Conservation (phyloP, 805 yeast species). For the Torulaspora microellipsoides region DNA sequence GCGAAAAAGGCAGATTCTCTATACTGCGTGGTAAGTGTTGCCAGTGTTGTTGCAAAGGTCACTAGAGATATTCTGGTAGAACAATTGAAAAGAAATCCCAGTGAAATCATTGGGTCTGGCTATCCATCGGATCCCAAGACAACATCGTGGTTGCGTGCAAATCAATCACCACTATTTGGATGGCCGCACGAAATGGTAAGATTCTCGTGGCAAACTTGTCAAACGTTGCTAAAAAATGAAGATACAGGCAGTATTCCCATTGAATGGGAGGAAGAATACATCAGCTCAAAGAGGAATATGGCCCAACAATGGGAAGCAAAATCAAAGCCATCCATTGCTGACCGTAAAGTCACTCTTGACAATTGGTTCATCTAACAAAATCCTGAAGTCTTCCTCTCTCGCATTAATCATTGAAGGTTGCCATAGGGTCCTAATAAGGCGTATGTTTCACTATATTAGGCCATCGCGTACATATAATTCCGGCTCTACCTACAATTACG, state of each 20-base stretch:
- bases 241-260: conserved; percentile 45
- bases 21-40: conserved; percentile 89
- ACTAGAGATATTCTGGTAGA: conserved; percentile 65
- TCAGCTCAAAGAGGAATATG: conserved; percentile 28
- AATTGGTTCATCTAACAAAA: conserved; percentile 18
- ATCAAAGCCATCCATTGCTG: neutral
- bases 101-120: conserved; percentile 72
- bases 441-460: no score
- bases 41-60: conserved; percentile 93
- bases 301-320: conserved; percentile 23
- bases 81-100: conserved; percentile 17
- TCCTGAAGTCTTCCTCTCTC: no score
- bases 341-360: conserved; percentile 23
- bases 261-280: conserved; percentile 52
- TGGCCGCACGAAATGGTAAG: conserved; percentile 74
- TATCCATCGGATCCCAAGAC: conserved; percentile 94
- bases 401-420: no score
- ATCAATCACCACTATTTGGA: conserved; percentile 73
- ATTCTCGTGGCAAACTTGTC: conserved; percentile 93
- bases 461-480: no score
- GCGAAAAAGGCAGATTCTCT: conserved; percentile 93
- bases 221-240: conserved; percentile 51
- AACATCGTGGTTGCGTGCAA: conserved; percentile 59
- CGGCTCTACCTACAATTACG: no score
- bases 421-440: no score